Percentiles rank a stretch among this genome's conserved stretches.
Evolutionary conservation across 169 alveolate genomes (phyloP).

Genomic region (Toxoplasma gondii): DNA sequence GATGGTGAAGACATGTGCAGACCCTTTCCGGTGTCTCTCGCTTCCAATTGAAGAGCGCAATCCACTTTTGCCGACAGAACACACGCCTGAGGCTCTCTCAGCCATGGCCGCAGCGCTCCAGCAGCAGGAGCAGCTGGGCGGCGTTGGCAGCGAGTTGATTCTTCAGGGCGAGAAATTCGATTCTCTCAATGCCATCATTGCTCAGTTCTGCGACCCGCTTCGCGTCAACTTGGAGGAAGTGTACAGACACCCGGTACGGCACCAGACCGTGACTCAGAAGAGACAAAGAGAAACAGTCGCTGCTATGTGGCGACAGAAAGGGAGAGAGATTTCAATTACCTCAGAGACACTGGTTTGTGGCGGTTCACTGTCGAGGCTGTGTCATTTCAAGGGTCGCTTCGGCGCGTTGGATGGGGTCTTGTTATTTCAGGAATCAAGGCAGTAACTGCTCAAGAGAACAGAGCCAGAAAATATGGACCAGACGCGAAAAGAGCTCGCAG

Average conservation of each 20-base stretch:
- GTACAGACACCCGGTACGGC: slow-evolving; percentile 79
- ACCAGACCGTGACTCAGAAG: background rate
- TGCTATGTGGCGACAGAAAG: too few relatives aligned
- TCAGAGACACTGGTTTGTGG: too few relatives aligned
- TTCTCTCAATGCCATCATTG: slow-evolving; percentile 79
- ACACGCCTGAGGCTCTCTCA: slow-evolving; percentile 66
- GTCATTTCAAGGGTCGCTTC: too few relatives aligned
- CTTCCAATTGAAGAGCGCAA: slow-evolving; percentile 33
- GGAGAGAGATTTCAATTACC: too few relatives aligned
- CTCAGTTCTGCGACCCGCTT: slow-evolving; percentile 81
- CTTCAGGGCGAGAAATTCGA: slow-evolving; percentile 74
- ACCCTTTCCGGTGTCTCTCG: slow-evolving; percentile 67
- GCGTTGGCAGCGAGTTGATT: slow-evolving; percentile 74
- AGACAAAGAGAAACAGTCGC: background rate
- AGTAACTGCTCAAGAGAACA: too few relatives aligned
- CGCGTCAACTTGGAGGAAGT: slow-evolving; percentile 81
- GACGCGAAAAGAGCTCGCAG: background rate
- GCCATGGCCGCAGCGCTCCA: slow-evolving; percentile 73
- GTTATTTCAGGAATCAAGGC: too few relatives aligned
- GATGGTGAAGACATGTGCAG: slow-evolving; percentile 79
- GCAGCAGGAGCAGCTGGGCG: slow-evolving; percentile 78
- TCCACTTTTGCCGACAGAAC: background rate
- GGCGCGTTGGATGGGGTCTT: too few relatives aligned
- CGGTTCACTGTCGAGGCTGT: too few relatives aligned
- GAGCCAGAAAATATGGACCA: too few relatives aligned